phyloP scores from a whole-genome alignment of 148 eudicot genomes.

The Amaranthus cruentus region DNA sequence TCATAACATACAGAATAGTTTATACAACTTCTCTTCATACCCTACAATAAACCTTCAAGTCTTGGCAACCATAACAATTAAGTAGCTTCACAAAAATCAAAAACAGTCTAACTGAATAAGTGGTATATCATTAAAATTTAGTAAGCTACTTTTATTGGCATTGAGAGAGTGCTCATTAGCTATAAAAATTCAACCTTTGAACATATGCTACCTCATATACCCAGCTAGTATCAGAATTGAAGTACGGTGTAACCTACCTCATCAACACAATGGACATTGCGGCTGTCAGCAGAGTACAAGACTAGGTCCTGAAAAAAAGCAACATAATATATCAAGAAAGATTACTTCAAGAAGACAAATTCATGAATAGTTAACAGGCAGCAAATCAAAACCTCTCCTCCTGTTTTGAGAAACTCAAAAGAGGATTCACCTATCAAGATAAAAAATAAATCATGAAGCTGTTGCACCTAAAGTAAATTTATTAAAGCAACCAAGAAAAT shows the following conservation, averaged over 20 bases:
- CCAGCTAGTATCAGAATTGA: background rate
- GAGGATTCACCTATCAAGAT: background rate
- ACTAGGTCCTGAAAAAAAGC: conserved; percentile 56
- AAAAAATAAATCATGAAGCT: background rate
- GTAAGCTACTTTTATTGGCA: background rate
- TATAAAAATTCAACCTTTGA: background rate
- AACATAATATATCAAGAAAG: conserved; percentile 15
- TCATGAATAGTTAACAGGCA: background rate
- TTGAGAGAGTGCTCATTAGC: background rate
- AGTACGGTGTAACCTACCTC: conserved; percentile 48
- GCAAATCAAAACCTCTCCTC: background rate
- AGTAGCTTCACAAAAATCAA: background rate
- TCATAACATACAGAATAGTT: background rate
- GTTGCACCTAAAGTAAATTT: background rate
- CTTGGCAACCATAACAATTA: background rate
- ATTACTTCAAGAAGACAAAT: conserved; percentile 6
- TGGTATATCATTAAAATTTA: too few species aligned
- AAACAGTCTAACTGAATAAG: background rate
- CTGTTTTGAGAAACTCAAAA: conserved; percentile 4
- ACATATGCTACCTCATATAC: background rate
- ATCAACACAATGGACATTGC: conserved; percentile 80
- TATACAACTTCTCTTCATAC: background rate
- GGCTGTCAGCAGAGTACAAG: conserved; percentile 81
- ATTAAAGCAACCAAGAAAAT: background rate
- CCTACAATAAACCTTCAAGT: background rate